Percentiles rank a stretch among this genome's conserved stretches.
Evolutionary conservation across 2,329 filamentous ascomycete species (phyloP).

Genomic region (Aspergillus pseudotamarii): DNA sequence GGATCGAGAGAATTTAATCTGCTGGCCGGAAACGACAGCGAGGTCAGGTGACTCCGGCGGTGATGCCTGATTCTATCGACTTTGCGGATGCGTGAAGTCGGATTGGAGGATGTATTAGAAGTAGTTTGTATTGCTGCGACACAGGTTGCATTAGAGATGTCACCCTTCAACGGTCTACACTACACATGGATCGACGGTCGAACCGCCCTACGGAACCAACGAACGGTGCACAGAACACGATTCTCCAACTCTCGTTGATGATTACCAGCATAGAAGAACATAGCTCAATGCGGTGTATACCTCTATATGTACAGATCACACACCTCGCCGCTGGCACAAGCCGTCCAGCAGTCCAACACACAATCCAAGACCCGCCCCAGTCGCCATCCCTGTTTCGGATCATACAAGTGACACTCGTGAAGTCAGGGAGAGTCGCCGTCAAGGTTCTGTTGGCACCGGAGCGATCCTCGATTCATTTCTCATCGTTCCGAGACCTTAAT

Average conservation of each 20-base stretch:
- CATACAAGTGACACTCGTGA: background rate
- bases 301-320: slow-evolving; percentile 35
- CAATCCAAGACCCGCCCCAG: slow-evolving; percentile 7
- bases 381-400: background rate
- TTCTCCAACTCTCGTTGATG: background rate
- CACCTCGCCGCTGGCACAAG: slow-evolving; percentile 11
- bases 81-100: background rate
- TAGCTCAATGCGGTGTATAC: slow-evolving; percentile 26
- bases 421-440: background rate
- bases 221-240: background rate
- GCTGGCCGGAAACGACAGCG: background rate
- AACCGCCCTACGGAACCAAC: background rate
- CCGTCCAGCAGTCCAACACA: slow-evolving; percentile 9
- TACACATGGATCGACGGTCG: background rate
- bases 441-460: background rate
- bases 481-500: slow-evolving; percentile 28
- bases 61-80: background rate
- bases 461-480: slow-evolving; percentile 15
- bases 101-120: background rate
- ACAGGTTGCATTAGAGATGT: background rate
- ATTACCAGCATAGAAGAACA: slow-evolving; percentile 10
- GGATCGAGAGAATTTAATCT: background rate
- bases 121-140: background rate
- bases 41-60: background rate
- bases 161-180: background rate